phyloP scores from a whole-genome alignment of 805 yeast species.

The Candida piceae region DNA sequence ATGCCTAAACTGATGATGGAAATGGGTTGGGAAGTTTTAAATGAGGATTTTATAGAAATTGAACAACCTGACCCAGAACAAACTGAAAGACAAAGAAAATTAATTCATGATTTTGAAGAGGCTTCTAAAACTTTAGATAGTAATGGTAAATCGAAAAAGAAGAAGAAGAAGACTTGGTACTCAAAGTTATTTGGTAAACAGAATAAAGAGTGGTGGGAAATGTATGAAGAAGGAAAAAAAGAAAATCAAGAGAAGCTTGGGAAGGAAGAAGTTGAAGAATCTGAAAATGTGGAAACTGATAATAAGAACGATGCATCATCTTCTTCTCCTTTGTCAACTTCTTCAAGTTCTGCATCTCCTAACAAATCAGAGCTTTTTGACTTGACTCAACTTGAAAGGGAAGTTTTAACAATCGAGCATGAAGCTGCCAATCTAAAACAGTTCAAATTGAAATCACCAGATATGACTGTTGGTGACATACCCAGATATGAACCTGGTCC shows the following conservation, averaged over 20 bases:
- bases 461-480: neutral
- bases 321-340: neutral
- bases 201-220: conserved; percentile 54
- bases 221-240: conserved; percentile 36
- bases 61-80: conserved; percentile 94
- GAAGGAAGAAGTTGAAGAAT: neutral
- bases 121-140: conserved; percentile 50
- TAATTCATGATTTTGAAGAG: conserved; percentile 81
- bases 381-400: conserved; percentile 37
- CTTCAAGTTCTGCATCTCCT: too few species aligned
- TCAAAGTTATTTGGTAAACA: conserved; percentile 38
- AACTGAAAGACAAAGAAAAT: conserved; percentile 73
- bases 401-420: conserved; percentile 40
- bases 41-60: conserved; percentile 91
- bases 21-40: conserved; percentile 74
- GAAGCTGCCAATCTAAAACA: conserved; percentile 25
- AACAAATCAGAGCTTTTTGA: conserved; percentile 41
- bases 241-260: conserved; percentile 12
- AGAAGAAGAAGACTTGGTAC: conserved; percentile 41
- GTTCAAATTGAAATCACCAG: conserved; percentile 14
- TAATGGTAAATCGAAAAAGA: conserved; percentile 38
- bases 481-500: too few species aligned
- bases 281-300: conserved; percentile 4
- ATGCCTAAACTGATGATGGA: conserved; percentile 75
- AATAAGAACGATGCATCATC: conserved; percentile 9